phyloP scores from a whole-genome alignment of 495 filamentous ascomycete species.

The Penicillium mononematosum region DNA sequence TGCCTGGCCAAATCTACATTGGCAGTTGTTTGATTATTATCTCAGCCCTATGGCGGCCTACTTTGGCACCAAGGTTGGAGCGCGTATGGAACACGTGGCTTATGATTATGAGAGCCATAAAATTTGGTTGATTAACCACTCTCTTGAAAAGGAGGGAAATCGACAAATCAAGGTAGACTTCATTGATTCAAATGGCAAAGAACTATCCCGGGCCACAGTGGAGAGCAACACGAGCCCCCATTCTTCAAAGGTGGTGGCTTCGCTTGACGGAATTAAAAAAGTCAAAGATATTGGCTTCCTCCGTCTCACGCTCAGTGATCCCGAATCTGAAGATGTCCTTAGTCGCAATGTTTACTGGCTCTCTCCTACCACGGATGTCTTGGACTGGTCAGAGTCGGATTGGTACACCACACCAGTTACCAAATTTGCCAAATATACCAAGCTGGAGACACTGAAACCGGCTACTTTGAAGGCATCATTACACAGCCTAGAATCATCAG shows the following conservation, averaged over 20 bases:
- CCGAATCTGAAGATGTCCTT: constrained; percentile 22
- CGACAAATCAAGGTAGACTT: constrained; percentile 48
- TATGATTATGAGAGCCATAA: constrained; percentile 50
- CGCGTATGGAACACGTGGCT: constrained; percentile 54
- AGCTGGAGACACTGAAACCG: constrained; percentile 39
- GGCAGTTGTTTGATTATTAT: constrained; percentile 67
- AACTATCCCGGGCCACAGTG: constrained; percentile 30
- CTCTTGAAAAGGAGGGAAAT: constrained; percentile 39
- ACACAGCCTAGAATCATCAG: not conserved
- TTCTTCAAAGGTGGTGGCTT: constrained; percentile 27
- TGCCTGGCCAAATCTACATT: constrained; percentile 65
- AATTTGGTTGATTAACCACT: constrained; percentile 58
- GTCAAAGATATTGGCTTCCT: constrained; percentile 53
- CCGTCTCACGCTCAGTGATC: constrained; percentile 43
- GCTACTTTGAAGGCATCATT: constrained; percentile 25
- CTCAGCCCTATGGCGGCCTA: constrained; percentile 56
- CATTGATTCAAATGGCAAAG: constrained; percentile 47
- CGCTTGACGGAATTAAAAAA: constrained; percentile 29
- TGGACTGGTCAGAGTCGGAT: constrained; percentile 55
- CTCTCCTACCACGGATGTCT: constrained; percentile 42
- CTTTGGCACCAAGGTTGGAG: constrained; percentile 57
- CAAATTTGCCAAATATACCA: constrained; percentile 51
- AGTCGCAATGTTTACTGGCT: constrained; percentile 68
- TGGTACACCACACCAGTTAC: constrained; percentile 61
- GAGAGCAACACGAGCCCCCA: constrained; percentile 21